Evolutionary conservation across 306 rosid species (phyloP).

Genomic region (Oemleria cerasiformis): DNA sequence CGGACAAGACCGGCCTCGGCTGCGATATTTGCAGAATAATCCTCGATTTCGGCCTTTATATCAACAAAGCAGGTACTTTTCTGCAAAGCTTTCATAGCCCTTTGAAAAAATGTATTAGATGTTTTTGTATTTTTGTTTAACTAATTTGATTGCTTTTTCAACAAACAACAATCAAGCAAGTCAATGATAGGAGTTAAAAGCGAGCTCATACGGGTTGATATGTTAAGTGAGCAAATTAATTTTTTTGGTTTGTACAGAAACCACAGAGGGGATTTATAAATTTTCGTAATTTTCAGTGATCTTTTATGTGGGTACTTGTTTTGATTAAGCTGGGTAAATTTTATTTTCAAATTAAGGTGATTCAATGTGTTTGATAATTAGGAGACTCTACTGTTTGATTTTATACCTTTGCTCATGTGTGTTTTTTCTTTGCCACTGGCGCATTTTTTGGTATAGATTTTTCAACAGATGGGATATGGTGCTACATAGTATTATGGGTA

Average conservation of each 20-base stretch:
- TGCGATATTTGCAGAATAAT: constrained; percentile 66
- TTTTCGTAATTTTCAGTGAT: neutral
- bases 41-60: constrained; percentile 65
- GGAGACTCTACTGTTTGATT: neutral
- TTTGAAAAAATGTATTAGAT: too few relatives aligned
- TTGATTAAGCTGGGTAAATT: neutral
- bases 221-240: neutral
- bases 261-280: neutral
- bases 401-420: constrained; percentile 9
- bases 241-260: neutral
- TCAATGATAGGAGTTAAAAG: too few relatives aligned
- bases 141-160: neutral
- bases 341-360: neutral
- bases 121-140: neutral
- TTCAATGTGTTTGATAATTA: neutral
- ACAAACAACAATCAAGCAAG: neutral
- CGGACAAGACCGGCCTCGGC: constrained; percentile 70
- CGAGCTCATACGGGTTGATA: neutral
- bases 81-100: neutral
- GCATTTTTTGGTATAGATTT: constrained; percentile 38
- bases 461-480: constrained; percentile 81
- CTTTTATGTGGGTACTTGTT: neutral
- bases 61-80: constrained; percentile 60
- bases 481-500: constrained; percentile 72
- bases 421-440: neutral